phyloP scores from a whole-genome alignment of 805 yeast genomes.

The Sungouiella thailandica region DNA sequence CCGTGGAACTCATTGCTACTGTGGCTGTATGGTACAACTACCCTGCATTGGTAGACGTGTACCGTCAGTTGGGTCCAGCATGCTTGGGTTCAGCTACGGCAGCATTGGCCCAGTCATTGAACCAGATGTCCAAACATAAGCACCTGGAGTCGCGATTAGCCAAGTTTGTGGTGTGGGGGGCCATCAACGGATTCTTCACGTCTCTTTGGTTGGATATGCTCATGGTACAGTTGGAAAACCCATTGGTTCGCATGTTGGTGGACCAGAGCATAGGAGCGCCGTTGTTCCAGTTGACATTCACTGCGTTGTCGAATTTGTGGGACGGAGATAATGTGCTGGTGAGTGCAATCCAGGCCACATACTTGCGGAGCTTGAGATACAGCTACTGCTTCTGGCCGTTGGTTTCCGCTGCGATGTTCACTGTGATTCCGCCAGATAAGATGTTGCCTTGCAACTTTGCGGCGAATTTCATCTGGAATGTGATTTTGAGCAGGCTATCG shows the following conservation, averaged over 20 bases:
- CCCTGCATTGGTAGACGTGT: slow-evolving; percentile 14
- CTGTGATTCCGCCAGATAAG: slow-evolving; percentile 41
- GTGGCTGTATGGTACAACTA: slow-evolving; percentile 27
- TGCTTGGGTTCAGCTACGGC: slow-evolving; percentile 37
- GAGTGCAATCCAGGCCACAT: slow-evolving; percentile 20
- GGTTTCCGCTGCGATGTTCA: slow-evolving; percentile 47
- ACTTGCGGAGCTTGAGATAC: slow-evolving; percentile 44
- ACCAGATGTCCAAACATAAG: slow-evolving; percentile 29
- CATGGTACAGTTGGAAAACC: slow-evolving; percentile 29
- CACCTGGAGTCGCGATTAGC: slow-evolving; percentile 25
- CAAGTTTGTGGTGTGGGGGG: slow-evolving; percentile 59
- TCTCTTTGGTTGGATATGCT: slow-evolving; percentile 52
- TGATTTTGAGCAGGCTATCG: slow-evolving; percentile 31
- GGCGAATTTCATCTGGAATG: slow-evolving; percentile 52
- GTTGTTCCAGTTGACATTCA: slow-evolving; percentile 47
- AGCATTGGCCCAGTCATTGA: slow-evolving; percentile 38
- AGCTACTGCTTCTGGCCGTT: slow-evolving; percentile 59
- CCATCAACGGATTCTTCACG: slow-evolving; percentile 51
- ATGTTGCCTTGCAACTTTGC: slow-evolving; percentile 58
- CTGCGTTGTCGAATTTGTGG: slow-evolving; percentile 49
- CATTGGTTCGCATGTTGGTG: slow-evolving; percentile 35
- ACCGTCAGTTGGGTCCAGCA: slow-evolving; percentile 32
- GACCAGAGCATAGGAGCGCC: slow-evolving; percentile 58
- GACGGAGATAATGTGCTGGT: slow-evolving; percentile 30
- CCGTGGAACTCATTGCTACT: slow-evolving; percentile 23